Base-by-base conservation (phyloP, 345 rosid genomes). In the Salix udensis region DNA sequence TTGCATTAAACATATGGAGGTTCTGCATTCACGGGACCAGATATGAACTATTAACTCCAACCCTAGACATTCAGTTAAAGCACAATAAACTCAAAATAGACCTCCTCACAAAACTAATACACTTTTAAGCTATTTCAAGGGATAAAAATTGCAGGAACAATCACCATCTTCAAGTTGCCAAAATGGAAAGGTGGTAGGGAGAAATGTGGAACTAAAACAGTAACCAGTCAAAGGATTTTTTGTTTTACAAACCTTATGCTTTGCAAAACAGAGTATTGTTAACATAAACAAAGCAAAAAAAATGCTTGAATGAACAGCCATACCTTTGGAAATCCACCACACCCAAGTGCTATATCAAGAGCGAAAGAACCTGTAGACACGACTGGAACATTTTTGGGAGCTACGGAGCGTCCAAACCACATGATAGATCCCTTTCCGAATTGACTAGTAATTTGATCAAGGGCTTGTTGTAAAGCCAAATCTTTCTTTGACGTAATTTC, bases 301-400 rank as follows among this genome's bases (percentile, higher is more conserved):
- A 65, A 2, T 1, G 44, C 8, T 44, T 23, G 26, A 24, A 31
- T 4, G 69, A 34, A 9, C 39, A 5, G 52, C 21, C 21, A 2
- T 83, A 92, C 99, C 97, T 94, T 96, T 34, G 99, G 99, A 80
- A 94, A 85, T 73, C 99, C 99, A 84, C 98, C 97, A 12, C 82
- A 87, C 66, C 99, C 98, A 23, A 93, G 86, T 36, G 98, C 99
- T 40, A 91, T 28, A 77, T 93, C 97, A 66, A 96, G 89, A 23
- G 89, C 84, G 86, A 96, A 92, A 62, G 97, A 94, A 60, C 99
- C 99, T 0, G 98, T 92, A 52, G 99, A 94, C 75, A 90, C 79
- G 64, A 94, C 97, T 0, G 98, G 97, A 68, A 92, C 91, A 76
- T 91, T 78, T 82, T 85, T 85, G 36, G 91, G 88, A 74, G 92